Percentiles rank a stretch among this genome's conserved stretches.
Conservation (phyloP, 2,329 filamentous ascomycete species). For the Mollisia scopiformis region DNA sequence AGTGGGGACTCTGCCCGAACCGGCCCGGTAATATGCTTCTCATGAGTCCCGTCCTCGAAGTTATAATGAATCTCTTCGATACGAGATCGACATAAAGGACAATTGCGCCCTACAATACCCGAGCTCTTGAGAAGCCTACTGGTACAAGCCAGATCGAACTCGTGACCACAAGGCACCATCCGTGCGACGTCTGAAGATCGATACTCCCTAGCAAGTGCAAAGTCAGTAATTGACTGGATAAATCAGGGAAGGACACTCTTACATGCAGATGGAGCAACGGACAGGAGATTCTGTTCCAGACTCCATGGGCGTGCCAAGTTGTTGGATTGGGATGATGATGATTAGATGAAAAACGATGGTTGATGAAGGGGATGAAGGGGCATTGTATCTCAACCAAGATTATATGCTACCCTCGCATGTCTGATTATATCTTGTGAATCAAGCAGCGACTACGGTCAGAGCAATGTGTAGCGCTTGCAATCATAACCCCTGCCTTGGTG, state of each 20-base stretch:
- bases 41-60: background rate
- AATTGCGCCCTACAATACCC: background rate
- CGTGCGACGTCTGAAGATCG: background rate
- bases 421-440: background rate
- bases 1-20: background rate
- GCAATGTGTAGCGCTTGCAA: background rate
- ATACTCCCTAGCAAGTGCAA: too few relatives aligned
- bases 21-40: background rate
- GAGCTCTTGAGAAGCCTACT: background rate
- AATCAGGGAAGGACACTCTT: too few relatives aligned
- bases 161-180: conserved; percentile 6
- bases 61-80: background rate
- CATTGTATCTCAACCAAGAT: background rate
- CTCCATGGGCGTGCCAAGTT: too few relatives aligned
- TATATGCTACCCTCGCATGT: background rate
- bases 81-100: conserved; percentile 2
- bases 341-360: background rate
- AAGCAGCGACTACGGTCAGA: background rate
- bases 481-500: too few relatives aligned
- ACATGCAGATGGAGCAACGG: background rate
- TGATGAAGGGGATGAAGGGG: background rate
- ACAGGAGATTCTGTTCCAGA: background rate
- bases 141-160: conserved; percentile 9
- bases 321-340: background rate
- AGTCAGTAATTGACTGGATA: too few relatives aligned